Percentiles rank a stretch among this genome's conserved stretches.
These are phyloP conservation scores for Gardenia jasminoides DNA, from an alignment of 257 asterid species.

Conservation along the genomic window DNA sequence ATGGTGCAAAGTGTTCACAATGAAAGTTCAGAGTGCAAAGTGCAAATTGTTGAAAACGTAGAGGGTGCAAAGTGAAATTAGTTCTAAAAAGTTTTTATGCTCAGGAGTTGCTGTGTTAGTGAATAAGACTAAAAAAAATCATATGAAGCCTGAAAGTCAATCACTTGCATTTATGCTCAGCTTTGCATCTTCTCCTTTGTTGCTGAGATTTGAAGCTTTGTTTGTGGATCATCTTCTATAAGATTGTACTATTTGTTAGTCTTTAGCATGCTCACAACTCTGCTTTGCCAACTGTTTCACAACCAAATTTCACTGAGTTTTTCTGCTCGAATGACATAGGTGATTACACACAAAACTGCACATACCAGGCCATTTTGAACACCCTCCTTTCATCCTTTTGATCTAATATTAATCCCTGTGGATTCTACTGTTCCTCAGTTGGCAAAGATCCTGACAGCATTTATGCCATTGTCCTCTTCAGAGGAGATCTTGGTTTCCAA, in stretches of 20 bases:
- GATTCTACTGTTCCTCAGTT: slow-evolving; percentile 23
- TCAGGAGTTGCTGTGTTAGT: no score
- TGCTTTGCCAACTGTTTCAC: neutral
- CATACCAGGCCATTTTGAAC: slow-evolving; percentile 25
- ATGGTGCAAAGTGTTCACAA: no score
- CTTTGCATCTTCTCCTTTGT: neutral
- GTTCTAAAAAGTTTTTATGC: no score
- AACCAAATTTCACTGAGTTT: no score
- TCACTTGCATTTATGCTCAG: neutral
- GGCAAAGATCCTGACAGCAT: slow-evolving; percentile 16
- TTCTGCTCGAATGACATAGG: neutral
- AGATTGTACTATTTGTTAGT: neutral
- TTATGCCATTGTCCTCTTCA: slow-evolving; percentile 27
- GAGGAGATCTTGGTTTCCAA: slow-evolving; percentile 24
- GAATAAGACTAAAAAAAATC: no score
- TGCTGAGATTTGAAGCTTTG: no score
- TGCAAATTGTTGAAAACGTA: no score
- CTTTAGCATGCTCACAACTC: neutral
- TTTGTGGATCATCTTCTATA: neutral
- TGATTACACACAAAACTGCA: slow-evolving; percentile 19
- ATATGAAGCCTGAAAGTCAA: neutral
- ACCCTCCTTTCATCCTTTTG: slow-evolving; percentile 32
- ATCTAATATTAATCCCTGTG: slow-evolving; percentile 10
- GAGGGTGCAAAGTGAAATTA: no score
- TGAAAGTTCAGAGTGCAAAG: no score